Evolutionary conservation across 257 asterid species (phyloP).

Genomic region (Solanum medicagineum): DNA sequence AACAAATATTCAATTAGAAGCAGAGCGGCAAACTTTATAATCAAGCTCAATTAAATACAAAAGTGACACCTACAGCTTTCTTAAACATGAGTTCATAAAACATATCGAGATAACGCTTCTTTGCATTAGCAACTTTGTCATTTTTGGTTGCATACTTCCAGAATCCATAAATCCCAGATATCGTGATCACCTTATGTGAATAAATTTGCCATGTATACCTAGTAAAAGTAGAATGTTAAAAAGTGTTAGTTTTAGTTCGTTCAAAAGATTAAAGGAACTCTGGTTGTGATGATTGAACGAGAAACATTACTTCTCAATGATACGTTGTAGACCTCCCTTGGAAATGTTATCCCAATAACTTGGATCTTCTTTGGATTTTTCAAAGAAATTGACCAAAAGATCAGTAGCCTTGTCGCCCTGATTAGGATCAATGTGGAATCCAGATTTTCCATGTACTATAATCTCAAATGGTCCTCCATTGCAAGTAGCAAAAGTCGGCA

Average conservation of each 20-base stretch:
- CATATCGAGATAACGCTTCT: slow-evolving; percentile 4
- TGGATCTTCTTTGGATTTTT: slow-evolving; percentile 6
- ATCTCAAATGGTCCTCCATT: slow-evolving; percentile 11
- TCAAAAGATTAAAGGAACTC: background rate
- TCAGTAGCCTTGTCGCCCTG: slow-evolving; percentile 5
- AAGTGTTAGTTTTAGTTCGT: background rate
- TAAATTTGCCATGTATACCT: slow-evolving; percentile 8
- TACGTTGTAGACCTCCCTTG: slow-evolving; percentile 3
- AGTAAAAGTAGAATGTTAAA: background rate
- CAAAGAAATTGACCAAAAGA: slow-evolving; percentile 1
- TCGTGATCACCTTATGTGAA: slow-evolving; percentile 1
- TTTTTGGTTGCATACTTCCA: slow-evolving; percentile 1
- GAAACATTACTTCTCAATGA: background rate
- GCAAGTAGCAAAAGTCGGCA: slow-evolving; percentile 12
- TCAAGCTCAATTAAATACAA: background rate
- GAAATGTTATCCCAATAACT: slow-evolving; percentile 7
- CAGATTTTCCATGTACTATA: slow-evolving; percentile 7
- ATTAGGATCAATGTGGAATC: slow-evolving; percentile 8
- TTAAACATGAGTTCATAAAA: background rate
- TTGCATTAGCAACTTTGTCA: background rate
- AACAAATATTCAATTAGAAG: background rate
- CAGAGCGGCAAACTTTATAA: background rate
- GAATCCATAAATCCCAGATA: slow-evolving; percentile 4
- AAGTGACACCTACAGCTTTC: background rate
- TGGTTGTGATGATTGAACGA: background rate